These are phyloP conservation scores for Mariannaea elegans DNA, from an alignment of 2,329 filamentous ascomycete species.

Conservation along the genomic window DNA sequence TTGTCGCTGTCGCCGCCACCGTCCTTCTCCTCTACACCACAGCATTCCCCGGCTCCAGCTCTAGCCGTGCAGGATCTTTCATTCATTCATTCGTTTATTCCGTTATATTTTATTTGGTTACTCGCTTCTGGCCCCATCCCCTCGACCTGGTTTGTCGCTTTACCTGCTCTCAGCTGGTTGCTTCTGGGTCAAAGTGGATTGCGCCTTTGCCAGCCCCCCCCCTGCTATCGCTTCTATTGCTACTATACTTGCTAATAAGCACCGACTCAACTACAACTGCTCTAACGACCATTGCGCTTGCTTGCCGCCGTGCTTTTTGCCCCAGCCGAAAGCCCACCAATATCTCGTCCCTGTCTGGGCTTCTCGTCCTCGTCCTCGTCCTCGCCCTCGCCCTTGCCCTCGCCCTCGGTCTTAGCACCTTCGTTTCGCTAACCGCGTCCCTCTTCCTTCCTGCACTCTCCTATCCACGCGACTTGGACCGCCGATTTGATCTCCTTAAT, in stretches of 20 bases:
- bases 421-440: constrained; percentile 19
- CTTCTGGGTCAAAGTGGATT: constrained; percentile 27
- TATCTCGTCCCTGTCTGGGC: constrained; percentile 21
- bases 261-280: constrained; percentile 8
- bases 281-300: not conserved
- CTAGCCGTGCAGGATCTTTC: constrained; percentile 4
- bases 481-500: constrained; percentile 14
- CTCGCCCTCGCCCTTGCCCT: constrained; percentile 14
- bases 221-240: constrained; percentile 20
- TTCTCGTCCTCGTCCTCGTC: constrained; percentile 15
- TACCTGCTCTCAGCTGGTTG: constrained; percentile 7
- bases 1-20: not conserved
- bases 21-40: not conserved
- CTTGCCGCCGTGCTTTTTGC: constrained; percentile 14
- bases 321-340: constrained; percentile 22
- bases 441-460: constrained; percentile 7
- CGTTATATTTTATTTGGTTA: not conserved
- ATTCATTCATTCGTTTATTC: constrained; percentile 23
- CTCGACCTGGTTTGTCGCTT: constrained; percentile 16
- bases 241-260: constrained; percentile 18
- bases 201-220: constrained; percentile 34
- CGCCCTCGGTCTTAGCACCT: constrained; percentile 8
- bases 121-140: constrained; percentile 4
- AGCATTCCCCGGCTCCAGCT: constrained; percentile 1
- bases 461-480: constrained; percentile 17